phyloP scores from a whole-genome alignment of 441 rosid species.

The Brassica balearica region DNA sequence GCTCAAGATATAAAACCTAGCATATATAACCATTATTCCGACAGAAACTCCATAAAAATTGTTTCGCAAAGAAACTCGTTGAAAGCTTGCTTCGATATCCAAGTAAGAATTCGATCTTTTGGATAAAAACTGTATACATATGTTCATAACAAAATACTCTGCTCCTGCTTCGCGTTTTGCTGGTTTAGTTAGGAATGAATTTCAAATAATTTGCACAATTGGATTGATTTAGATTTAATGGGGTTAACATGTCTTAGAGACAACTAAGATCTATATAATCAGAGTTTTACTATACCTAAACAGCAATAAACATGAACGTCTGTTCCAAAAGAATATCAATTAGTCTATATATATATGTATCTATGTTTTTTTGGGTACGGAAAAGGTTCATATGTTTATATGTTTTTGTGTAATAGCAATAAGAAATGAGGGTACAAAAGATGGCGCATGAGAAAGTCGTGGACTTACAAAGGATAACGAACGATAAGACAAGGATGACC shows the following conservation, averaged over 20 bases:
- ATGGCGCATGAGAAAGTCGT: conserved; percentile 35
- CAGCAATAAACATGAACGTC: not conserved
- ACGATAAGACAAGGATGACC: conserved; percentile 44
- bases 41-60: not conserved
- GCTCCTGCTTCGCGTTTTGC: conserved; percentile 16
- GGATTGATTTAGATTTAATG: conserved; percentile 1
- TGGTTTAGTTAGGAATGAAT: not conserved
- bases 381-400: not conserved
- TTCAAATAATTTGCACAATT: not conserved
- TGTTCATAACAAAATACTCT: conserved; percentile 2
- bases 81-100: conserved; percentile 22
- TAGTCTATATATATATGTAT: not conserved
- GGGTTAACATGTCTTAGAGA: not conserved
- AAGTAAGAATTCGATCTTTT: conserved; percentile 34
- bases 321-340: not conserved
- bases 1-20: conserved; percentile 20
- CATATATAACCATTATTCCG: conserved; percentile 16
- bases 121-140: not conserved
- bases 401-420: conserved; percentile 17
- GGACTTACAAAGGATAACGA: conserved; percentile 31
- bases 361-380: not conserved
- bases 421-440: conserved; percentile 28
- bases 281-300: not conserved
- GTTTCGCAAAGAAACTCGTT: conserved; percentile 7
- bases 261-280: not conserved